phyloP scores from a whole-genome alignment of 2,329 filamentous ascomycete species.

The Aspergillus novofumigatus region DNA sequence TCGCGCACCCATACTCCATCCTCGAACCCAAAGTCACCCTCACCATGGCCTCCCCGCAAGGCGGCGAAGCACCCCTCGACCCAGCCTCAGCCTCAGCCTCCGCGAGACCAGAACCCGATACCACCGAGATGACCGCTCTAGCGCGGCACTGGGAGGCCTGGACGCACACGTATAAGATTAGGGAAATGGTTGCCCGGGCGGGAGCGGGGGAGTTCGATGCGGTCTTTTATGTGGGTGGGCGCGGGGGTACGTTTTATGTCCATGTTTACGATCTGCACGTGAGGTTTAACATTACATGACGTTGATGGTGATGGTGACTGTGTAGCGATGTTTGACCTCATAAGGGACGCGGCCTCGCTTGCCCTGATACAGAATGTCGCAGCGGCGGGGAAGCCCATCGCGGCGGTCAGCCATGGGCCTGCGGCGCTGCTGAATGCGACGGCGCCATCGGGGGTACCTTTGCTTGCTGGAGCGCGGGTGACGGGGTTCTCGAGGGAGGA shows the following conservation, averaged over 20 bases:
- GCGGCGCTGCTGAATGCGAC: slow-evolving; percentile 44
- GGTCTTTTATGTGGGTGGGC: slow-evolving; percentile 53
- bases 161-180: slow-evolving; percentile 57
- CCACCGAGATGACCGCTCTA: slow-evolving; percentile 44
- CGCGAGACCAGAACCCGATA: slow-evolving; percentile 43
- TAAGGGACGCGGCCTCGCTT: slow-evolving; percentile 35
- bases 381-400: slow-evolving; percentile 43
- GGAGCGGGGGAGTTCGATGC: slow-evolving; percentile 58
- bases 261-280: not conserved
- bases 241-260: slow-evolving; percentile 43
- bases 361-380: slow-evolving; percentile 46
- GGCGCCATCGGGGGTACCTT: slow-evolving; percentile 38
- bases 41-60: slow-evolving; percentile 55
- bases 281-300: not conserved
- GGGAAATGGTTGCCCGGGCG: slow-evolving; percentile 51
- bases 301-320: not conserved
- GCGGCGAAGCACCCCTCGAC: slow-evolving; percentile 58
- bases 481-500: slow-evolving; percentile 49
- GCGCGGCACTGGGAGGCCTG: slow-evolving; percentile 54
- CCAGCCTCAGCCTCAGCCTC: slow-evolving; percentile 52
- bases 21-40: slow-evolving; percentile 50
- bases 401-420: slow-evolving; percentile 48
- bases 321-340: slow-evolving; percentile 47
- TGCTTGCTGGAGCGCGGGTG: slow-evolving; percentile 39
- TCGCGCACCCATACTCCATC: slow-evolving; percentile 59